Base-by-base conservation (phyloP, 2,329 filamentous ascomycete genomes). In the Trichoderma hamatum region DNA sequence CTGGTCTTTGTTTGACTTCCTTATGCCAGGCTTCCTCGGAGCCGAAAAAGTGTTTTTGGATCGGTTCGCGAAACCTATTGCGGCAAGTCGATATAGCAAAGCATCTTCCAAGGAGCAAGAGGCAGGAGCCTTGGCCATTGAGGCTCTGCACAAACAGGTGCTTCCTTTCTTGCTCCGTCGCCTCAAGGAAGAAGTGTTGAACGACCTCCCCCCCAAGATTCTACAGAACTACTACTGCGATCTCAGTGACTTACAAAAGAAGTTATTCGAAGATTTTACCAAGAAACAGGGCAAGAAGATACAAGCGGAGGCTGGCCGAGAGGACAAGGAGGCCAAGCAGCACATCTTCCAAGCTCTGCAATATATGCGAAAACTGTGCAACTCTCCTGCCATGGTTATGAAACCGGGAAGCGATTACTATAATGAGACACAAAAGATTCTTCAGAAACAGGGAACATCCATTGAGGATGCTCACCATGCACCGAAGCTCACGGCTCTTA, bases 171-270 rank as follows among this genome's bases (percentile, higher is more conserved):
- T 99, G 71, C 88, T 99, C 49, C 93, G 96, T 70, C 94, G 96
- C 75, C 86, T 99, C 74, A 99, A 99, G 82, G 96, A 99, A 81
- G 96, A 99, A 79, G 96, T 99, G 21, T 85, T 99, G 70, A 92
- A 99, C 74, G 96, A 99, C 75, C 84, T 99, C 10, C 96, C 96
- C 2, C 96, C 96, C 9, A 99, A 99, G 88, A 99, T 99, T 75
- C 83, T 99, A 63, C 96, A 99, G 78, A 99, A 99, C 80, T 99
- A 99, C 83, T 99, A 99, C 82, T 99, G 96, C 79, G 96, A 99
- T 76, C 89, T 97, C 21, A 97, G 93, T 75, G 96, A 99, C 68
- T 83, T 99, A 63, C 96, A 99, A 79, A 92, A 91, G 83, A 96
- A 93, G 78, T 87, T 99, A 0, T 99, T 99, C 75, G 96, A 98